A percentile compares a stretch with the other conserved stretches of the same genome.
These are phyloP conservation scores for Sorghum bicolor DNA, from an alignment of 176 grass and related monocot genomes.

Conservation along the genomic window DNA sequence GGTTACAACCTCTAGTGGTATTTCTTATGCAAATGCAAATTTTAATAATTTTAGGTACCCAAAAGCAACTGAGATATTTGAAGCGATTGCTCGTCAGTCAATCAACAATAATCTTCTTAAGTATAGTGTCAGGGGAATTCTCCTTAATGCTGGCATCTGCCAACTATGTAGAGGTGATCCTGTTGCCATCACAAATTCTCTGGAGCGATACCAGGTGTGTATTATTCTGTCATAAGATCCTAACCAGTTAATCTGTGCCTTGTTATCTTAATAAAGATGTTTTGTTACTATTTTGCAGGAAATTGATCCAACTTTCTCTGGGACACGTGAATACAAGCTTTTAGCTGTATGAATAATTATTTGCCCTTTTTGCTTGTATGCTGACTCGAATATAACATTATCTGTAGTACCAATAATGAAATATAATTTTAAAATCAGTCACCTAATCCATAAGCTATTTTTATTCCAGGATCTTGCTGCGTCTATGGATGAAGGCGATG, in stretches of 20 bases:
- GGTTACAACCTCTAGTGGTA: not conserved
- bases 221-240: constrained; percentile 22
- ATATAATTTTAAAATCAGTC: constrained; percentile 6
- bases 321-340: constrained; percentile 93
- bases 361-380: constrained; percentile 10
- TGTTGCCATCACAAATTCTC: constrained; percentile 86
- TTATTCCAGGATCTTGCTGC: constrained; percentile 74
- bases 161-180: constrained; percentile 90
- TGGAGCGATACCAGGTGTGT: constrained; percentile 88
- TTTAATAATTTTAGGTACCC: constrained; percentile 55
- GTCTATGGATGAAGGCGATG: constrained; percentile 95
- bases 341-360: constrained; percentile 62
- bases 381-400: not conserved
- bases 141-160: constrained; percentile 97
- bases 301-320: constrained; percentile 94
- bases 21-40: constrained; percentile 27
- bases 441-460: not conserved
- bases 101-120: constrained; percentile 96
- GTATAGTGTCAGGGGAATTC: constrained; percentile 91
- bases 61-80: constrained; percentile 92
- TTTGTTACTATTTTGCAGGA: constrained; percentile 51
- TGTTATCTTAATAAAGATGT: constrained; percentile 23
- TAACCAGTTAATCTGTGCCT: constrained; percentile 16
- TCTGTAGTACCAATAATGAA: constrained; percentile 17
- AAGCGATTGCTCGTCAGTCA: constrained; percentile 82